Conservation (phyloP, 1,139 yeast species). For the Lodderomyces theae region DNA sequence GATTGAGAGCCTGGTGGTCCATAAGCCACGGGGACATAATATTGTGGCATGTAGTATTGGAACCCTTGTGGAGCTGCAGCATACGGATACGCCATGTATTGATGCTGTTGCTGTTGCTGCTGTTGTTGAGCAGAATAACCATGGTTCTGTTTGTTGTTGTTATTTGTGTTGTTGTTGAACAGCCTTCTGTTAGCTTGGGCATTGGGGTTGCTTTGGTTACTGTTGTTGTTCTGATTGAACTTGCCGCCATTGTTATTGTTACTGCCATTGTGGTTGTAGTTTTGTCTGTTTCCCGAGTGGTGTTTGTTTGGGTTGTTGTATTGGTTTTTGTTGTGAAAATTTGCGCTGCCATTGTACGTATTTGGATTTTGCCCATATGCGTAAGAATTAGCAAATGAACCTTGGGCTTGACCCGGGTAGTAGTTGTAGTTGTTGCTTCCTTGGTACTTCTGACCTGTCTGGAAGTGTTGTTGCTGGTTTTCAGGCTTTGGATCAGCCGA, state of each 20-base stretch:
- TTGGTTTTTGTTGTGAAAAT: conserved; percentile 3
- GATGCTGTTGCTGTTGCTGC: conserved; percentile 5
- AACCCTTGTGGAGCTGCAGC: background rate
- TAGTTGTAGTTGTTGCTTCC: background rate
- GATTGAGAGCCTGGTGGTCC: conserved; percentile 1
- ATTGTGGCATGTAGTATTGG: conserved; percentile 1
- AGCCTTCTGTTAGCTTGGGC: conserved; percentile 1
- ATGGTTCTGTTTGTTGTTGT: too few relatives aligned
- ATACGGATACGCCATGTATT: background rate
- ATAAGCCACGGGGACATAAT: conserved; percentile 5
- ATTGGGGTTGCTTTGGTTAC: conserved; percentile 3
- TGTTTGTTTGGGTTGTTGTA: conserved; percentile 3
- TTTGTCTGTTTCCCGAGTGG: conserved; percentile 3
- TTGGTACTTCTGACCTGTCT: background rate
- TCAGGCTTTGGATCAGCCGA: background rate
- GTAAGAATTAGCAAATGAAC: background rate
- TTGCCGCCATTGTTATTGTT: background rate
- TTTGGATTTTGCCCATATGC: conserved; percentile 1
- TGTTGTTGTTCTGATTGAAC: conserved; percentile 5
- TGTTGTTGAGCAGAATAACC: too few relatives aligned
- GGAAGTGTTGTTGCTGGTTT: conserved; percentile 1
- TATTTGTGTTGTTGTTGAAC: background rate
- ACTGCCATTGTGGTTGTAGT: background rate
- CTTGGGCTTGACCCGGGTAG: background rate
- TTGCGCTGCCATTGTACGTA: conserved; percentile 2